Conservation (phyloP, 2,329 filamentous ascomycete species). For the Kalaharituber pfeilii region DNA sequence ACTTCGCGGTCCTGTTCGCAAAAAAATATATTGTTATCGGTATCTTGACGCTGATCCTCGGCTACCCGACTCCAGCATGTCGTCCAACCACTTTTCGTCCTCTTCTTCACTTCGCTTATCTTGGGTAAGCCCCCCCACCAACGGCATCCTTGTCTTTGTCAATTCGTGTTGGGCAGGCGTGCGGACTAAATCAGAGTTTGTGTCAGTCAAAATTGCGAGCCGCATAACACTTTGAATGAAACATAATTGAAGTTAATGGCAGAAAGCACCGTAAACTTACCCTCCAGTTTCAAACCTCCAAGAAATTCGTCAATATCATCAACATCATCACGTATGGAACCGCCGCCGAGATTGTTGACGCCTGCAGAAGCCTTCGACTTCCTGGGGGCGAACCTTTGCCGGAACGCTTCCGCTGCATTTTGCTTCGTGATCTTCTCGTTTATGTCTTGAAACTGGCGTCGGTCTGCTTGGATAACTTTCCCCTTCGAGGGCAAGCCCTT, state of each 20-base stretch:
- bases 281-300: slow-evolving; percentile 3
- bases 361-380: slow-evolving; percentile 5
- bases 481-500: slow-evolving; percentile 10
- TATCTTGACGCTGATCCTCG: neutral
- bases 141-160: slow-evolving; percentile 3
- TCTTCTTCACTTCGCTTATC: slow-evolving; percentile 12
- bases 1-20: no score
- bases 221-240: neutral
- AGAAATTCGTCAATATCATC: slow-evolving; percentile 22
- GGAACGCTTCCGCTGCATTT: slow-evolving; percentile 21
- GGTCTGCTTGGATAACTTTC: slow-evolving; percentile 20
- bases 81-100: slow-evolving; percentile 23
- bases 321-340: slow-evolving; percentile 9
- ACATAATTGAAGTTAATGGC: neutral
- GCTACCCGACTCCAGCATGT: slow-evolving; percentile 19
- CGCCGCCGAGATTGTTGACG: slow-evolving; percentile 4
- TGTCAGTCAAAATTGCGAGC: neutral
- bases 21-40: no score
- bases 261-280: neutral
- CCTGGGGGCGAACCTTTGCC: slow-evolving; percentile 20
- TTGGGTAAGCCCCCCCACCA: slow-evolving; percentile 4
- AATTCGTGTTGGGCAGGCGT: neutral
- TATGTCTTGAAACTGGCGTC: slow-evolving; percentile 21
- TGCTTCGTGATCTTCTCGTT: slow-evolving; percentile 23
- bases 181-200: neutral